Evolutionary conservation across 2,329 filamentous ascomycete species (phyloP).

Genomic region (Didymella pinodella): DNA sequence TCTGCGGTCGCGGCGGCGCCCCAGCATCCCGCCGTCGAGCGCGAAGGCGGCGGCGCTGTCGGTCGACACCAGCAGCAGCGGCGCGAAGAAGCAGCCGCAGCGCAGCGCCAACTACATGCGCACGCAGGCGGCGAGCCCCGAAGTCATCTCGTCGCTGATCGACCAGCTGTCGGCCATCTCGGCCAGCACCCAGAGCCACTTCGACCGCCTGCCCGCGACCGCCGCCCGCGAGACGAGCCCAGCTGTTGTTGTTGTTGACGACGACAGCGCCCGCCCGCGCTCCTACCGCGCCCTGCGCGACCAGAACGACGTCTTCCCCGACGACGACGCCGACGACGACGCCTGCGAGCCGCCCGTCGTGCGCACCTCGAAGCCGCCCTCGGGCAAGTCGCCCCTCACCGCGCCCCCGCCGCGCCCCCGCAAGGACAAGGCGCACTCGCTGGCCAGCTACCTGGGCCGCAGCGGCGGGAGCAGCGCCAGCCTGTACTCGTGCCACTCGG

Average conservation of each 20-base stretch:
- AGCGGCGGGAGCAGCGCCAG: constrained; percentile 25
- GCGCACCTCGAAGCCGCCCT: constrained; percentile 81
- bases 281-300: constrained; percentile 61
- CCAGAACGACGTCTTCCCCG: constrained; percentile 58
- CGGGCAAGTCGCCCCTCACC: constrained; percentile 76
- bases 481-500: constrained; percentile 47
- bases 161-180: constrained; percentile 67
- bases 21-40: constrained; percentile 36
- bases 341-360: constrained; percentile 74
- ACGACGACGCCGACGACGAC: constrained; percentile 69
- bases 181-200: constrained; percentile 72
- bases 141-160: constrained; percentile 72
- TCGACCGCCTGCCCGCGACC: constrained; percentile 62
- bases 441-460: constrained; percentile 67
- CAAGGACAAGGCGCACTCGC: constrained; percentile 52
- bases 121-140: constrained; percentile 62
- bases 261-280: background rate
- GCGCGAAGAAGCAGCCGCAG: constrained; percentile 21
- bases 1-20: constrained; percentile 38
- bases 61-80: constrained; percentile 9
- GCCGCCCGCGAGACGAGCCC: constrained; percentile 26
- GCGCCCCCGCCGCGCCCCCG: constrained; percentile 56
- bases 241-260: too few relatives aligned
- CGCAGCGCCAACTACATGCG: constrained; percentile 44
- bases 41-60: constrained; percentile 13